Conservation (phyloP, 345 rosid species). For the Melastoma malabathricum region DNA sequence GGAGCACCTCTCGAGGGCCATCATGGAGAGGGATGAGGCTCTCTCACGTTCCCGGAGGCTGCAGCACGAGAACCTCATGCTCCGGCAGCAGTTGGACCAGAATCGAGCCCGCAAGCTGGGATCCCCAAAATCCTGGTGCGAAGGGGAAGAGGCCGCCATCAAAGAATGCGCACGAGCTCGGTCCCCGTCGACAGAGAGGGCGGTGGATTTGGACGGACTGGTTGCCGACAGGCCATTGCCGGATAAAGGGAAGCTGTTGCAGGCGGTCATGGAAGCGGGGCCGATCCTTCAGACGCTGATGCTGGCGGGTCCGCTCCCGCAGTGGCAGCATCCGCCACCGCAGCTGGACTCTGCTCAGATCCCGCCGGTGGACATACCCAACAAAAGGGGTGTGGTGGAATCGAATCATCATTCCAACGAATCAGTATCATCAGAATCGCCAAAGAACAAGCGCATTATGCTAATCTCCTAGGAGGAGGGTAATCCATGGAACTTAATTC, state of each 20-base stretch:
- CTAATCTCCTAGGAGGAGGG: constrained; percentile 1
- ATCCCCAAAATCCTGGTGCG: constrained; percentile 3
- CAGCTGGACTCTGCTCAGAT: constrained; percentile 43
- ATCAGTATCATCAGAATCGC: not conserved
- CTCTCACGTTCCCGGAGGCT: constrained; percentile 20
- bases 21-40: constrained; percentile 36
- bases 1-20: constrained; percentile 19
- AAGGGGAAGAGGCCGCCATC: constrained; percentile 8
- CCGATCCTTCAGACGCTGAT: constrained; percentile 88
- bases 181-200: constrained; percentile 2
- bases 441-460: constrained; percentile 1
- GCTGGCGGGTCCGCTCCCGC: constrained; percentile 76
- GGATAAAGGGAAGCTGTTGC: constrained; percentile 89
- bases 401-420: not conserved
- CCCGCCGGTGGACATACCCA: constrained; percentile 46
- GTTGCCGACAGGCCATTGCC: constrained; percentile 40
- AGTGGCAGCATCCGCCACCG: constrained; percentile 74
- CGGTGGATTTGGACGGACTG: constrained; percentile 14
- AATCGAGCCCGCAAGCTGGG: constrained; percentile 6
- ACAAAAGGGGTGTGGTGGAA: constrained; percentile 10
- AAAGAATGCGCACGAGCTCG: not conserved
- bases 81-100: constrained; percentile 15
- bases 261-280: constrained; percentile 90
- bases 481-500: too few species aligned
- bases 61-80: constrained; percentile 17